A percentile compares a stretch with the other conserved stretches of the same genome.
phyloP scores from a whole-genome alignment of 495 filamentous ascomycete genomes.

The Parathielavia hyrcaniae region DNA sequence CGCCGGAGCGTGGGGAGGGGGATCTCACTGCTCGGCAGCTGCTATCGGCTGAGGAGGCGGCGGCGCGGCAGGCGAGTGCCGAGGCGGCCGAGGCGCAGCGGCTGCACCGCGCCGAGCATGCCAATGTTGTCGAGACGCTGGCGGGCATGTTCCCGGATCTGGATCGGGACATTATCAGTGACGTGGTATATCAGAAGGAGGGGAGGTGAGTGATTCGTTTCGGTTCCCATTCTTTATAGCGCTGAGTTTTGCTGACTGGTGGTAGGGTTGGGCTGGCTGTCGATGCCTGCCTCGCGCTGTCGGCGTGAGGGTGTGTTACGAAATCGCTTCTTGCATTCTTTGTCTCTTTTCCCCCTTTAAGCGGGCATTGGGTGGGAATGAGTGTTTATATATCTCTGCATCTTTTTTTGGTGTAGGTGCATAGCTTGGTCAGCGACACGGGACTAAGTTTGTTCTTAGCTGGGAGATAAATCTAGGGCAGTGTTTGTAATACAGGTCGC shows the following conservation, averaged over 20 bases:
- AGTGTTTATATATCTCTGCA: conserved; percentile 9
- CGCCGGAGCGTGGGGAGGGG: conserved; percentile 41
- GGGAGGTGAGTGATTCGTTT: conserved; percentile 60
- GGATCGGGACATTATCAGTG: conserved; percentile 84
- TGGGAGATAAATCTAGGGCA: not conserved
- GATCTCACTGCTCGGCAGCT: conserved; percentile 38
- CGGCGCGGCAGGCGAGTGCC: conserved; percentile 87
- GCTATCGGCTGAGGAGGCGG: conserved; percentile 75
- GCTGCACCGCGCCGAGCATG: conserved; percentile 79
- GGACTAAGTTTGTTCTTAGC: not conserved
- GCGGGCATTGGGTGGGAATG: conserved; percentile 19
- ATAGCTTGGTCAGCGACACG: conserved; percentile 3
- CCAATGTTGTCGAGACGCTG: conserved; percentile 84
- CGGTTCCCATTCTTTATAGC: not conserved
- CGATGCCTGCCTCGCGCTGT: conserved; percentile 84
- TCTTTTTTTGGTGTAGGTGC: conserved; percentile 16
- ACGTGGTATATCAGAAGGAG: conserved; percentile 87
- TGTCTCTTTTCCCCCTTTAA: conserved; percentile 1
- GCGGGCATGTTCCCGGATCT: conserved; percentile 90
- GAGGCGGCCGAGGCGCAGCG: conserved; percentile 84
- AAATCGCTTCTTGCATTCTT: not conserved
- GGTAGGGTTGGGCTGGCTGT: conserved; percentile 79
- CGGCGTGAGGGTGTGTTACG: conserved; percentile 29
- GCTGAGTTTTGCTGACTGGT: conserved; percentile 22
- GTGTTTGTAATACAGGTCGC: not conserved